Evolutionary conservation across 495 filamentous ascomycete species (phyloP).

Genomic region (Pseudotulostoma volvatum): DNA sequence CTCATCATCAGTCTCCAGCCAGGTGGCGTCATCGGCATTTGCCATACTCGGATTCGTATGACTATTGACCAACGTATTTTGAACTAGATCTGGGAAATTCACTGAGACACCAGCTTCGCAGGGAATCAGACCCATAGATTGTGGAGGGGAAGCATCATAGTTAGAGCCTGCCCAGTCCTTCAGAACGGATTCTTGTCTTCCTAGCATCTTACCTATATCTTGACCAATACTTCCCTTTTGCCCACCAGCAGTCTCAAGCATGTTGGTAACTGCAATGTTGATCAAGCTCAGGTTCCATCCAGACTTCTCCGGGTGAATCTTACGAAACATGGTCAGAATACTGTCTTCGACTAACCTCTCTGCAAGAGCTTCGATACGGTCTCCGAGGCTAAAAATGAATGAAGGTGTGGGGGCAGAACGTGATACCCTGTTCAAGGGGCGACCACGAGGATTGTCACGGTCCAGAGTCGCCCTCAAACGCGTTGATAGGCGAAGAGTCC

Average conservation of each 20-base stretch:
- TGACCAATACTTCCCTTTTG: conserved; percentile 31
- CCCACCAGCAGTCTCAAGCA: conserved; percentile 44
- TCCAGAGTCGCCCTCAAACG: conserved; percentile 42
- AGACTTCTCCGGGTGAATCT: conserved; percentile 48
- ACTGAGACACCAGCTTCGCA: no score
- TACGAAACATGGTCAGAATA: conserved; percentile 52
- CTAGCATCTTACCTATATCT: conserved; percentile 57
- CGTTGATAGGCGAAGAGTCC: conserved; percentile 63
- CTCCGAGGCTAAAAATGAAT: conserved; percentile 49
- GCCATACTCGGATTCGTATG: no score
- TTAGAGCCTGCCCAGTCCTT: conserved; percentile 27
- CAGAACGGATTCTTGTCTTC: conserved; percentile 44
- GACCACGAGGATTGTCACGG: conserved; percentile 31
- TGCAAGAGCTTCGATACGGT: conserved; percentile 38
- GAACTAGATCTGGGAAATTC: no score
- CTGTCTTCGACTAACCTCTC: conserved; percentile 53
- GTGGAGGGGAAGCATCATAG: conserved; percentile 2
- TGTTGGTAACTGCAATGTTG: conserved; percentile 78
- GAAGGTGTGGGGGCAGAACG: conserved; percentile 48
- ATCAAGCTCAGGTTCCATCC: conserved; percentile 69
- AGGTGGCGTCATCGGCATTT: conserved; percentile 19
- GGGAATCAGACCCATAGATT: no score
- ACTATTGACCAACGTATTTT: no score
- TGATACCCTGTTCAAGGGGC: conserved; percentile 46
- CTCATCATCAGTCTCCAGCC: conserved; percentile 31